phyloP scores from a whole-genome alignment of 2,329 filamentous ascomycete genomes.

The Trichoderma harzianum region DNA sequence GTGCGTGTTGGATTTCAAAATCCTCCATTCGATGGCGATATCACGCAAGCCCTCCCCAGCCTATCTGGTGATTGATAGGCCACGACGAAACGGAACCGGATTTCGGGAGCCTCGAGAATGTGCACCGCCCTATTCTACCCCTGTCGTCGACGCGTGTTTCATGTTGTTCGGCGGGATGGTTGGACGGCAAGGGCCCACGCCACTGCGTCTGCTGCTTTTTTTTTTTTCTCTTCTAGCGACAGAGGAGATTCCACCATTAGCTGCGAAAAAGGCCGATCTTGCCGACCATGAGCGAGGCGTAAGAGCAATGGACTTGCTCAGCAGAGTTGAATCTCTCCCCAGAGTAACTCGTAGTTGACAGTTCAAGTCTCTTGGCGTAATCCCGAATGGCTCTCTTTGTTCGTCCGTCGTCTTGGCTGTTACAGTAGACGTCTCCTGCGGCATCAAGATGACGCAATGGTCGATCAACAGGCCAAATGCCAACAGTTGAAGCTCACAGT shows the following conservation, averaged over 20 bases:
- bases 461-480: slow-evolving; percentile 6
- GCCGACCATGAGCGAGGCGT: neutral
- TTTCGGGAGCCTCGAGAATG: neutral
- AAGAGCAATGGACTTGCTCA: neutral
- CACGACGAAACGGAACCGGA: neutral
- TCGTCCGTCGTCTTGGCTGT: neutral
- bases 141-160: slow-evolving; percentile 7
- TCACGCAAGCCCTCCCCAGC: neutral
- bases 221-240: neutral
- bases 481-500: neutral
- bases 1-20: neutral
- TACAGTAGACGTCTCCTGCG: neutral
- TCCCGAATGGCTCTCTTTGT: neutral
- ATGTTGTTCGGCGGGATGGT: slow-evolving; percentile 14
- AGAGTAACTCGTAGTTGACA: neutral
- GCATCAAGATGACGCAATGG: slow-evolving; percentile 7
- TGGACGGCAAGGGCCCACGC: slow-evolving; percentile 1
- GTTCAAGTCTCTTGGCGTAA: neutral
- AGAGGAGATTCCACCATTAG: neutral
- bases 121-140: neutral
- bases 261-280: slow-evolving; percentile 4
- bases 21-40: neutral
- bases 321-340: neutral
- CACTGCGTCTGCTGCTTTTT: neutral
- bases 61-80: neutral